Evolutionary conservation across 2,329 filamentous ascomycete genomes (phyloP).

Genomic region (Falciphora oryzae): DNA sequence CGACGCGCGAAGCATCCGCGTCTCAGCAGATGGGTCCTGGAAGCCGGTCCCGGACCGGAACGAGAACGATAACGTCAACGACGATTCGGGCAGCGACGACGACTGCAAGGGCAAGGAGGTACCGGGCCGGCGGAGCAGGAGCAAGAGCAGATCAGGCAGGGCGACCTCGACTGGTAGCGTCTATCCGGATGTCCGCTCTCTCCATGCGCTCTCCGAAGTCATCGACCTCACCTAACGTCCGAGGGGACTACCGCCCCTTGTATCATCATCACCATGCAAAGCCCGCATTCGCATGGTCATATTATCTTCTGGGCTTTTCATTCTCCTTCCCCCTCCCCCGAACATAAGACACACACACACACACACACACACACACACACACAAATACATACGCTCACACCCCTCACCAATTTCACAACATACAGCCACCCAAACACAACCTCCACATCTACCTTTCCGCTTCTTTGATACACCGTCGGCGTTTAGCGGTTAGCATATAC

Average conservation of each 20-base stretch:
- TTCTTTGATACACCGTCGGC: too few relatives aligned
- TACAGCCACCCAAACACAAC: too few relatives aligned
- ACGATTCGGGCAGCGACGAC: not conserved
- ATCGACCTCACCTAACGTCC: not conserved
- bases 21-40: slow-evolving; percentile 63
- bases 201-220: not conserved
- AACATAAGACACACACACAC: too few relatives aligned
- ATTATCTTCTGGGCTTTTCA: not conserved
- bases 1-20: slow-evolving; percentile 51
- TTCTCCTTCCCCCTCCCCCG: not conserved
- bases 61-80: slow-evolving; percentile 25
- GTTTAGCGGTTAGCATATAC: not conserved
- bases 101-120: not conserved
- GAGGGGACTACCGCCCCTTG: too few relatives aligned
- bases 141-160: not conserved
- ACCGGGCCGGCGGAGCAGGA: not conserved
- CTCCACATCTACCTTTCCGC: too few relatives aligned
- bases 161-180: not conserved
- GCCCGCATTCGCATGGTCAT: not conserved
- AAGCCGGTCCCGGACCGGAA: slow-evolving; percentile 31
- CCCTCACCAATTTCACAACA: too few relatives aligned
- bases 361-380: too few relatives aligned
- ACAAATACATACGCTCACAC: too few relatives aligned
- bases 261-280: too few relatives aligned
- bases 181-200: not conserved